These are phyloP conservation scores for Emergomyces pasteurianus DNA, from an alignment of 2,329 filamentous ascomycete genomes.

Conservation along the genomic window DNA sequence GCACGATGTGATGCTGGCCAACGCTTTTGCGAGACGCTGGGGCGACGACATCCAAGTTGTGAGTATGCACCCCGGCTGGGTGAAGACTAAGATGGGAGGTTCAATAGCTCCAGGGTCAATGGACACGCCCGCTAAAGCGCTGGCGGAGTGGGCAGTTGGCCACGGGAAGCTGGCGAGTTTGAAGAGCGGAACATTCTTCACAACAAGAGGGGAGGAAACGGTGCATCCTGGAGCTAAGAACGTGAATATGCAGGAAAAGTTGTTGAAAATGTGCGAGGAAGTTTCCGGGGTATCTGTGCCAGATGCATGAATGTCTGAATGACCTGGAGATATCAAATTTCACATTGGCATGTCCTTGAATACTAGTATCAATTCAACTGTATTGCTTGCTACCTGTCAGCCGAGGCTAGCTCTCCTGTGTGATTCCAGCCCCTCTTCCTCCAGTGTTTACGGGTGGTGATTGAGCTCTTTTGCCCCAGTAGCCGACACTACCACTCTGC, in stretches of 20 bases:
- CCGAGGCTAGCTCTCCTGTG: too few relatives aligned
- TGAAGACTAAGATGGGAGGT: constrained; percentile 45
- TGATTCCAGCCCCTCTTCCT: too few relatives aligned
- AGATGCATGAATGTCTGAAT: neutral
- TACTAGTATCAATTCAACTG: too few relatives aligned
- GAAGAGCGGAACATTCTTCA: constrained; percentile 13
- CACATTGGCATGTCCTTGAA: neutral
- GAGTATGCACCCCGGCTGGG: constrained; percentile 43
- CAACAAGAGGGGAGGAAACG: constrained; percentile 13
- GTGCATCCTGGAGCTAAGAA: constrained; percentile 17
- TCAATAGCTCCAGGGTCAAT: constrained; percentile 35
- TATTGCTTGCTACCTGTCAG: too few relatives aligned
- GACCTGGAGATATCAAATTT: neutral
- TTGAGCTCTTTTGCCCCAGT: too few relatives aligned
- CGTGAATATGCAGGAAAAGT: constrained; percentile 19
- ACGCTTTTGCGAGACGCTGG: constrained; percentile 39
- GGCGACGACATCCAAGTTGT: constrained; percentile 37
- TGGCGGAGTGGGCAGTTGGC: constrained; percentile 34
- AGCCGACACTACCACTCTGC: neutral
- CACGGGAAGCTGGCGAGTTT: constrained; percentile 13
- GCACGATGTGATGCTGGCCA: constrained; percentile 44
- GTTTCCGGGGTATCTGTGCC: constrained; percentile 15
- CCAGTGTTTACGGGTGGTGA: too few relatives aligned
- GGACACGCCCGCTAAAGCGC: constrained; percentile 37
- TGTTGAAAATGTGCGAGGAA: constrained; percentile 16